Conservation (phyloP, 2,329 filamentous ascomycete species). For the Davidsoniella eucalypti region DNA sequence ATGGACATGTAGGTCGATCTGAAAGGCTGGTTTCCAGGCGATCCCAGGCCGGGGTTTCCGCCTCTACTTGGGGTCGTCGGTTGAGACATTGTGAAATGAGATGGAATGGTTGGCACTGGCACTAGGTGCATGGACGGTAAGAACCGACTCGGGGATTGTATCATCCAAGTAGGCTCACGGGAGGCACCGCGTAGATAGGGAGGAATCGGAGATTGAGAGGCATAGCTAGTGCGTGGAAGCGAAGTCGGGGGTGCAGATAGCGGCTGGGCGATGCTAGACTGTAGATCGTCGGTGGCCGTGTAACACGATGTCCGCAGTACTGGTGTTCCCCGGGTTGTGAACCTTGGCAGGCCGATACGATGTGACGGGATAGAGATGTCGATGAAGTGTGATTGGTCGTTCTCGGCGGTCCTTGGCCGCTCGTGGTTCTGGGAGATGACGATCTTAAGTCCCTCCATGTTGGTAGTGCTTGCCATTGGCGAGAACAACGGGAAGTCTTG, state of each 20-base stretch:
- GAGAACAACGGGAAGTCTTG: conserved; percentile 31
- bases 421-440: conserved; percentile 48
- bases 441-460: conserved; percentile 55
- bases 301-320: conserved; percentile 69
- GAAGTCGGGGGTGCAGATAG: conserved; percentile 3
- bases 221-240: conserved; percentile 7
- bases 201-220: conserved; percentile 2
- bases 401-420: conserved; percentile 30
- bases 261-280: conserved; percentile 6
- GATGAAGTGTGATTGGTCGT: conserved; percentile 35
- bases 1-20: conserved; percentile 33
- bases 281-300: conserved; percentile 51
- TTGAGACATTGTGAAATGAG: conserved; percentile 14
- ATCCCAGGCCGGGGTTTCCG: background rate
- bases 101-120: background rate
- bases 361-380: conserved; percentile 71
- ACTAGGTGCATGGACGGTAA: conserved; percentile 2
- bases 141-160: conserved; percentile 8
- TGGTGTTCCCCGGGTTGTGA: conserved; percentile 60
- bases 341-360: conserved; percentile 65
- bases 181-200: conserved; percentile 9
- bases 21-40: conserved; percentile 15
- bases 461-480: conserved; percentile 20
- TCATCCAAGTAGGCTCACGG: conserved; percentile 12
- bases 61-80: conserved; percentile 20